A percentile compares a stretch with the other conserved stretches of the same genome.
phyloP scores from a whole-genome alignment of 2,329 filamentous ascomycete species.

The Pseudocercospora fijiensis region DNA sequence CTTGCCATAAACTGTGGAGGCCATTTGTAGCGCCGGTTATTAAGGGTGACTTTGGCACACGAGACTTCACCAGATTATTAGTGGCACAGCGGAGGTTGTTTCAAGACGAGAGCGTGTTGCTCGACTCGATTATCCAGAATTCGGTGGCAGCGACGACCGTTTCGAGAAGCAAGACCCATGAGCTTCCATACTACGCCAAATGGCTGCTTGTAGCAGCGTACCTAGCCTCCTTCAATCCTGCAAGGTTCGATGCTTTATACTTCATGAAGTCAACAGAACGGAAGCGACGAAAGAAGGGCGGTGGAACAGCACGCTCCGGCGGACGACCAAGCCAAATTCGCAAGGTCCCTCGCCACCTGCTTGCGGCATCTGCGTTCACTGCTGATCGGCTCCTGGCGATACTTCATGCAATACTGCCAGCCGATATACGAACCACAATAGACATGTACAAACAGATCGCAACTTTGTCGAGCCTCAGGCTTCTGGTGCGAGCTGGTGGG shows the following conservation, averaged over 20 bases:
- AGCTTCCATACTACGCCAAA: constrained; percentile 69
- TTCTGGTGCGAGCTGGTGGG: constrained; percentile 65
- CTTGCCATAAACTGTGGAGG: constrained; percentile 77
- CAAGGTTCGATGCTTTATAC: constrained; percentile 68
- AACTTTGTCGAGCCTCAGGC: constrained; percentile 67
- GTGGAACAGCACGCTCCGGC: constrained; percentile 41
- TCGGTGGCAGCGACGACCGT: constrained; percentile 15
- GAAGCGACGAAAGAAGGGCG: constrained; percentile 51
- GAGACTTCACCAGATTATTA: constrained; percentile 82
- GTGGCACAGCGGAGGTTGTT: constrained; percentile 68
- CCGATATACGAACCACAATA: constrained; percentile 44
- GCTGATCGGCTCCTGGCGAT: constrained; percentile 78
- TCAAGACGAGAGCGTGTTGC: constrained; percentile 68
- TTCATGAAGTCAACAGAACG: constrained; percentile 69
- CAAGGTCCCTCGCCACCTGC: constrained; percentile 73
- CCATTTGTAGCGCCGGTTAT: constrained; percentile 77
- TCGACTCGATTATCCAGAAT: constrained; percentile 58
- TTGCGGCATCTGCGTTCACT: constrained; percentile 74
- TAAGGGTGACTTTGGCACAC: constrained; percentile 68
- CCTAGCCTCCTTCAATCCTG: constrained; percentile 75
- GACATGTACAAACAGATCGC: constrained; percentile 60
- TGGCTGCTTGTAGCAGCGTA: constrained; percentile 75
- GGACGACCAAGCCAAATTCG: constrained; percentile 50
- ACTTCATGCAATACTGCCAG: constrained; percentile 63
- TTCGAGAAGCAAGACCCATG: constrained; percentile 38